These are phyloP conservation scores for Cymbopogon flexuosus DNA, from an alignment of 202 grass and related monocot species.

Conservation along the genomic window DNA sequence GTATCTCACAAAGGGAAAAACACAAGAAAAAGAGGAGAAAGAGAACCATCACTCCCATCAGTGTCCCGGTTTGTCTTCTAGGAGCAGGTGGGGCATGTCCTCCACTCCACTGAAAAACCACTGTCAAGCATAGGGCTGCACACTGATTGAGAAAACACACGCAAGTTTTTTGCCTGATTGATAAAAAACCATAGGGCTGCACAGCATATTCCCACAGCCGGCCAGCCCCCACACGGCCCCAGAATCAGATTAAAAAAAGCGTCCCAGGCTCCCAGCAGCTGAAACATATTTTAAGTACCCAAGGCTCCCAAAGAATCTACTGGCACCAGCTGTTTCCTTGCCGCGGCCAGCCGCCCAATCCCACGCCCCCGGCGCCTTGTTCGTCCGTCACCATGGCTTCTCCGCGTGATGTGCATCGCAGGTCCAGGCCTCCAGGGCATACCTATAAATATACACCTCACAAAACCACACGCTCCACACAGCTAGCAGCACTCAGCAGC, in stretches of 20 bases:
- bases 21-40: background rate
- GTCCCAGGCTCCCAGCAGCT: background rate
- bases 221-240: background rate
- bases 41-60: background rate
- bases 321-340: conserved; percentile 25
- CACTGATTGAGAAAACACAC: no score
- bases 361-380: background rate
- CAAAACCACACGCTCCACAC: background rate
- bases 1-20: background rate
- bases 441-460: conserved; percentile 31
- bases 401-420: conserved; percentile 11
- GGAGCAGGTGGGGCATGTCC: no score
- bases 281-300: background rate
- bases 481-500: background rate
- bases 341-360: background rate
- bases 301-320: background rate
- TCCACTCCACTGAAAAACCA: background rate
- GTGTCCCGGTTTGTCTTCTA: background rate
- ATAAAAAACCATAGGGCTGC: no score
- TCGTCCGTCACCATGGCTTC: background rate
- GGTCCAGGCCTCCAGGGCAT: background rate
- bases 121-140: background rate
- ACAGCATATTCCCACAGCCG: background rate
- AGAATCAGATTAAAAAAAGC: background rate
- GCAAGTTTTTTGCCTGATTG: no score